Conservation (phyloP, 2,329 filamentous ascomycete species). For the Aspergillus calidoustus region DNA sequence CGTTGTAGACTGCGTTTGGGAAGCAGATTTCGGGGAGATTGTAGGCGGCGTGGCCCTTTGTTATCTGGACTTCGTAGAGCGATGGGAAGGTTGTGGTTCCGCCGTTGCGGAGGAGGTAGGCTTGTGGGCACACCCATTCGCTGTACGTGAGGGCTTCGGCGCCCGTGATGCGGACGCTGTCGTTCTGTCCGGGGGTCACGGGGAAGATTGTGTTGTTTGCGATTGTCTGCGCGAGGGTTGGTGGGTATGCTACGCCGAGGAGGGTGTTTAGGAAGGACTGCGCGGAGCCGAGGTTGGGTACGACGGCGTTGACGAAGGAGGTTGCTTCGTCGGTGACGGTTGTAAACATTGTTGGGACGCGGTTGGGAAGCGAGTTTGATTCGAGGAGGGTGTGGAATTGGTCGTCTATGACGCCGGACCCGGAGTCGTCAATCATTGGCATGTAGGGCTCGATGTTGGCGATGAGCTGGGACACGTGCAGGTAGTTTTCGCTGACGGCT, state of each 20-base stretch:
- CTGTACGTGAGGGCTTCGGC: constrained; percentile 22
- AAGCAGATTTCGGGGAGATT: constrained; percentile 27
- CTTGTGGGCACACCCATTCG: constrained; percentile 27
- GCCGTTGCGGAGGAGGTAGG: constrained; percentile 21
- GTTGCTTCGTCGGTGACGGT: constrained; percentile 32
- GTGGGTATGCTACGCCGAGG: constrained; percentile 22
- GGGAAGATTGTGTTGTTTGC: constrained; percentile 21
- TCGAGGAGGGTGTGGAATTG: constrained; percentile 33
- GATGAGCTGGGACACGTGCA: constrained; percentile 24
- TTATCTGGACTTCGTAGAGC: constrained; percentile 29
- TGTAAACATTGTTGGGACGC: constrained; percentile 35
- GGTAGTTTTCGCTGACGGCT: constrained; percentile 20
- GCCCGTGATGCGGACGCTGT: constrained; percentile 25
- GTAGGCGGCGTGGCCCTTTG: constrained; percentile 28
- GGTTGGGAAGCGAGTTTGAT: constrained; percentile 26
- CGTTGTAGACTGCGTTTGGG: constrained; percentile 32
- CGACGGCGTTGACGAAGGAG: constrained; percentile 20
- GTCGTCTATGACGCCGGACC: constrained; percentile 31
- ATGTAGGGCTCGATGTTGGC: constrained; percentile 30
- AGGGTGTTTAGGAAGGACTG: constrained; percentile 21
- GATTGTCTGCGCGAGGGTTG: constrained; percentile 22
- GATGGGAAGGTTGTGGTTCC: constrained; percentile 20
- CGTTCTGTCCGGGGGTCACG: constrained; percentile 19
- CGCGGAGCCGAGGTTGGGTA: constrained; percentile 19
- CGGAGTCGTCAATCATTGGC: constrained; percentile 33